phyloP scores from a whole-genome alignment of 2,329 filamentous ascomycete genomes.

The Elsinoe ampelina region DNA sequence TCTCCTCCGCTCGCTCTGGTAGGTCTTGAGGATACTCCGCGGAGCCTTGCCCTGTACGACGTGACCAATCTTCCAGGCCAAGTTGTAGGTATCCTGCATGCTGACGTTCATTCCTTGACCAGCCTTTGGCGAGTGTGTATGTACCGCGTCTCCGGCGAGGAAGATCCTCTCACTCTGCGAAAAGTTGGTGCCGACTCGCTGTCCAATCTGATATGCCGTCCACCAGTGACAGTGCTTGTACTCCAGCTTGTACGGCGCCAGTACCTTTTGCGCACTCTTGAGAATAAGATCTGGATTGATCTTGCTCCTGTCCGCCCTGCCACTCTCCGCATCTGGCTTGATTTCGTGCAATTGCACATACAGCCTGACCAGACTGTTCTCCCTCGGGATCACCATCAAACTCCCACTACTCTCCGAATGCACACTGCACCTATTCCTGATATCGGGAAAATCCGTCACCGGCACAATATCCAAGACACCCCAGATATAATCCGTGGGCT shows the following conservation, averaged over 20 bases:
- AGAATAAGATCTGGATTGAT: conserved; percentile 58
- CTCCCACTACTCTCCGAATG: conserved; percentile 61
- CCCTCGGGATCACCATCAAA: conserved; percentile 66
- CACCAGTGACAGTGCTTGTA: conserved; percentile 60
- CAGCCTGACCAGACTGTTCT: conserved; percentile 26
- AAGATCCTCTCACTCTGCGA: conserved; percentile 52
- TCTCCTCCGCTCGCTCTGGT: conserved; percentile 28
- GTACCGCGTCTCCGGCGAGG: conserved; percentile 55
- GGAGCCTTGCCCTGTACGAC: conserved; percentile 36
- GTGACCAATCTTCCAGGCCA: conserved; percentile 48
- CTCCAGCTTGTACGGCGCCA: conserved; percentile 56
- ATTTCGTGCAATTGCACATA: conserved; percentile 29
- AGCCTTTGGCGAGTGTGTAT: conserved; percentile 51
- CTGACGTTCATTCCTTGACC: conserved; percentile 65
- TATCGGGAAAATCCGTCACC: conserved; percentile 42
- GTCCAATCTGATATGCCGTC: conserved; percentile 50
- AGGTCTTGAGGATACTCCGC: conserved; percentile 18
- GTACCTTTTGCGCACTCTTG: conserved; percentile 52
- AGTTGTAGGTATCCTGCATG: conserved; percentile 57
- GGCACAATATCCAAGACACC: conserved; percentile 25
- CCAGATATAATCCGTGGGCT: conserved; percentile 24
- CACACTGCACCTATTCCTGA: conserved; percentile 34
- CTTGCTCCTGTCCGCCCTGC: conserved; percentile 48
- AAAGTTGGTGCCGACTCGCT: conserved; percentile 47
- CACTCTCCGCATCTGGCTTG: conserved; percentile 35